Evolutionary conservation across 2,329 filamentous ascomycete genomes (phyloP), one percentile per base, ranked within the genome.

Genomic region (Sporothrix pallida): DNA sequence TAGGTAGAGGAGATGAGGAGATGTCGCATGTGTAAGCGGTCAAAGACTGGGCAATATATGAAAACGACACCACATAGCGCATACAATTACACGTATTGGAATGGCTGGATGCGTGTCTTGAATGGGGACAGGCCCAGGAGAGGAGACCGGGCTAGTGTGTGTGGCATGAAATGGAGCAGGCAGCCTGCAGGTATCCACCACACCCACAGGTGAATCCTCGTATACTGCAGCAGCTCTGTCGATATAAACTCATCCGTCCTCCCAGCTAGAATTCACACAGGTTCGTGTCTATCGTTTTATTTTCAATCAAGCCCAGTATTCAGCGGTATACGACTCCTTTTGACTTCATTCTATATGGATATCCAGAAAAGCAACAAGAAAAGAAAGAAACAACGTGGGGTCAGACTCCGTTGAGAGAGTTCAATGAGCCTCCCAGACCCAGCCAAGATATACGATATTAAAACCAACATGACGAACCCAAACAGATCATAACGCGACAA

Each of bases 331-430:
- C 37, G 46, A 67, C 20, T 46, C 26, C 26, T 20, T 26, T n/a
- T 67, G n/a, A 48, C 42, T 48, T 48, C 42, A 67, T 48, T 67
- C n/a, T 26, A 67, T 17, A 26, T 26, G 62, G 62, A 67, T 67
- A 26, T 67, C 62, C 42, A 15, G 4, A 67, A 17, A 67, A 48
- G 20, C 5, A 10, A 48, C 10, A 7, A 5, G 20, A 56, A 17
- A 20, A 20, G n/a, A 37, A 37, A 37, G 31, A 37, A 37, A 37
- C 31, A 7, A 37, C 31, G 7, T 7, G 31, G 31, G 7, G 7
- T 37, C 31, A 23, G n/a, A 20, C 62, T 26, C 62, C 62, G 13
- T 48, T 13, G 20, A 46, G 62, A 13, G 62, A 3, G 5, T 7
- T 26, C 6, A 20, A 26, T 23, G n/a, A 26, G 42, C 20, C 20